Conservation (phyloP, 139 green algal genomes). For the Coccomyxa sp. region DNA sequence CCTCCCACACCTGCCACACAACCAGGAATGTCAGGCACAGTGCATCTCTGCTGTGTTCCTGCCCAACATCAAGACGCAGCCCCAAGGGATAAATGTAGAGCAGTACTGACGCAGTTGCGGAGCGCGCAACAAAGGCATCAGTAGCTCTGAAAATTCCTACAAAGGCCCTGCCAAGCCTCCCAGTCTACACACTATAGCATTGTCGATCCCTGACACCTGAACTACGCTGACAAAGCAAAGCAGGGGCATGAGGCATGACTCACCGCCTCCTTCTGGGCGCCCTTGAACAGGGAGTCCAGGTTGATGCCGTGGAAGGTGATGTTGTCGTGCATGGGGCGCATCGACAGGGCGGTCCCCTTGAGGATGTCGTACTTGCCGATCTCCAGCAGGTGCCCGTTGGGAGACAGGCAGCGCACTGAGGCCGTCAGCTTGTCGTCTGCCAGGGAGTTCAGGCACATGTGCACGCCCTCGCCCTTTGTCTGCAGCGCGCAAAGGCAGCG, state of each 20-base stretch:
- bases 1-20: background rate
- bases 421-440: conserved; percentile 9
- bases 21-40: too few species aligned
- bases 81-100: too few species aligned
- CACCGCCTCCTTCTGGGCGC: background rate
- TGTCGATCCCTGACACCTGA: background rate
- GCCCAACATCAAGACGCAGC: too few species aligned
- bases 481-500: too few species aligned
- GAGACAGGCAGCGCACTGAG: background rate
- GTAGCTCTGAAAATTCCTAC: too few species aligned
- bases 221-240: background rate
- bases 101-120: too few species aligned
- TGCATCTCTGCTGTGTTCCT: too few species aligned
- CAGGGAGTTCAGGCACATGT: conserved; percentile 2
- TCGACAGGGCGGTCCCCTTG: conserved; percentile 7
- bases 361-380: conserved; percentile 16
- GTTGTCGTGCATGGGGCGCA: conserved; percentile 9
- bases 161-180: too few species aligned
- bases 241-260: background rate
- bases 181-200: too few species aligned
- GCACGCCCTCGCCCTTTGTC: background rate
- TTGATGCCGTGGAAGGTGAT: conserved; percentile 15
- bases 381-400: conserved; percentile 3
- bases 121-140: too few species aligned
- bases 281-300: conserved; percentile 6